phyloP scores from a whole-genome alignment of 345 rosid species.

The Clarkia xantiana region DNA sequence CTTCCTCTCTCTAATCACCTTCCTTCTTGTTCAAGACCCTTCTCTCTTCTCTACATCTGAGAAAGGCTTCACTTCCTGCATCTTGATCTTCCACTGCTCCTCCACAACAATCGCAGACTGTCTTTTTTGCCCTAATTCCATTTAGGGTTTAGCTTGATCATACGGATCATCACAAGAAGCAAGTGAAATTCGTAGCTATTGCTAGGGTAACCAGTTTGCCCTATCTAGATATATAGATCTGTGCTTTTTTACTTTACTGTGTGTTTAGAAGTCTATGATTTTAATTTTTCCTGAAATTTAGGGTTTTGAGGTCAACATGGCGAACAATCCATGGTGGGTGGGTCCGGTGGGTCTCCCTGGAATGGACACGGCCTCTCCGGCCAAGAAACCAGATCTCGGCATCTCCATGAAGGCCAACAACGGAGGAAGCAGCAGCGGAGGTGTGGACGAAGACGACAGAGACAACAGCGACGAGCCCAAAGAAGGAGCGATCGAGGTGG shows the following conservation, averaged over 20 bases:
- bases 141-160: no score
- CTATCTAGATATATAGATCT: no score
- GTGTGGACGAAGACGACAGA: constrained; percentile 26
- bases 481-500: constrained; percentile 32
- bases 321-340: constrained; percentile 48
- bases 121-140: no score
- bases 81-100: no score
- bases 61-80: no score
- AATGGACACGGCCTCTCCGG: constrained; percentile 18
- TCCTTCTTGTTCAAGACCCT: no score
- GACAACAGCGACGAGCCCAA: constrained; percentile 36
- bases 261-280: not conserved
- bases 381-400: constrained; percentile 19
- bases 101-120: no score
- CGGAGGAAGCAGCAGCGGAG: constrained; percentile 13
- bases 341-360: constrained; percentile 33
- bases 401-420: constrained; percentile 17
- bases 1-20: no score
- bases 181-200: no score
- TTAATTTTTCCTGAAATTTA: not conserved
- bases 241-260: not conserved
- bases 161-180: no score
- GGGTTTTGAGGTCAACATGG: constrained; percentile 24
- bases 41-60: no score
- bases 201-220: no score